Base-by-base conservation (phyloP, 352 stramenopile species). In the Globisporangium takayamanum region DNA sequence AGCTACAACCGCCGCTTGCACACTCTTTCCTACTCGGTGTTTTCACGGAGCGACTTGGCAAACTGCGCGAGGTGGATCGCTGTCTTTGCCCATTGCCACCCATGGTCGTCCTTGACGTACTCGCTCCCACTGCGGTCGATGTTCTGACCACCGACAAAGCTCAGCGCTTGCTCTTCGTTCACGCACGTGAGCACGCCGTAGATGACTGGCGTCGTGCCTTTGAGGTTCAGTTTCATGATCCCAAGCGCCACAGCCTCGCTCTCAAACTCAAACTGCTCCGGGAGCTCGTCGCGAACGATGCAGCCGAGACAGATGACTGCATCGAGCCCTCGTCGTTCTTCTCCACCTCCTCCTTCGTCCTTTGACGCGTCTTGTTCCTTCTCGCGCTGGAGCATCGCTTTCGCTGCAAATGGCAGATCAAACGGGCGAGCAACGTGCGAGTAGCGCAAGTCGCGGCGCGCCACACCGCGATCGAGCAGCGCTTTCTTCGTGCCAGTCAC, bases 261-360 rank as follows among this genome's bases (percentile, higher is more conserved):
- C 74, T 99, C 98, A 69, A 98, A 98, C 80, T 99, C 95, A 64
- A 98, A 99, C 47, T 64, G 49, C 67, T 98, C 91, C 69, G 96
- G 89, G 5, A 95, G 98, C 12, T 95, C 89, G 28, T 95, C 95
- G 47, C 98, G 97, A 58, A 96, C 75, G 50, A 97, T 78, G 62
- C 91, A 97, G 5, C 97, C 97, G 59, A 98, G 82, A 63, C 87
- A 98, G 55, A 99, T 86, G 54, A 99, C n/a, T 1, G 90, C 94
- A 71, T 99, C 96, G 18, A 98, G 84, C 14, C 84, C 33, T 1
- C 33, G 33, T 11, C 33, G 33, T 12, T 39, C 89, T 22, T 88
- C 72, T 25, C 25, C 25, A 25, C 39, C 28, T 25, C 30, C 30
- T 36, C 33, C 33, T 8, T 8, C 8, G 33, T 39, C 33, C 6